Percentiles rank a stretch among this genome's conserved stretches.
These are phyloP conservation scores for Phytophthora macrochlamydospora DNA, from an alignment of 352 stramenopile species.

Conservation along the genomic window DNA sequence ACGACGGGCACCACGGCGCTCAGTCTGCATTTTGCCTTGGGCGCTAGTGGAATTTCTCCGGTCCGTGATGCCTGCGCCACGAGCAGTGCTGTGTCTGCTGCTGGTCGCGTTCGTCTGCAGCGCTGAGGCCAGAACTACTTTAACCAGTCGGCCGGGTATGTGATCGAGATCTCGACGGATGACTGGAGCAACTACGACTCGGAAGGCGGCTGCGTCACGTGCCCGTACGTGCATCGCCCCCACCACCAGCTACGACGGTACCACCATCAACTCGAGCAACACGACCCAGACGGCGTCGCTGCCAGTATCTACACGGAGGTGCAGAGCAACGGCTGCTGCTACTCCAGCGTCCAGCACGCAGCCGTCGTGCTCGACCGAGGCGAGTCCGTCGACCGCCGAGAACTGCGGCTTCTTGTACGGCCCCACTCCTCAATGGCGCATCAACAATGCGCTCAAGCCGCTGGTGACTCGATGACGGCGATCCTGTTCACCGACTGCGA, in stretches of 20 bases:
- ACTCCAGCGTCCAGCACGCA: conserved; percentile 59
- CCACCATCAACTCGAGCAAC: conserved; percentile 84
- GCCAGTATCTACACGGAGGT: conserved; percentile 76
- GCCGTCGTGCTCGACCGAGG: conserved; percentile 66
- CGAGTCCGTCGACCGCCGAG: conserved; percentile 63
- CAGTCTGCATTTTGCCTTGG: no score
- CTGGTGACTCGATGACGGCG: conserved; percentile 54
- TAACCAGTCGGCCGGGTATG: conserved; percentile 73
- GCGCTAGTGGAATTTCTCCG: no score
- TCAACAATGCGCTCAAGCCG: conserved; percentile 64
- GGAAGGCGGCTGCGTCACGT: conserved; percentile 85
- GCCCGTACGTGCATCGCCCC: conserved; percentile 84
- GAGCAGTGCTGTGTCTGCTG: conserved; percentile 11
- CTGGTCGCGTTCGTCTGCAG: conserved; percentile 20
- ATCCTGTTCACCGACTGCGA: conserved; percentile 87
- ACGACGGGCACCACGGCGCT: no score
- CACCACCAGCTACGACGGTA: conserved; percentile 71
- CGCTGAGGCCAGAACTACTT: conserved; percentile 45
- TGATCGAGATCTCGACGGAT: conserved; percentile 69
- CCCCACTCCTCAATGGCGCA: conserved; percentile 85
- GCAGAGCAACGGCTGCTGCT: conserved; percentile 83
- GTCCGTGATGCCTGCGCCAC: no score
- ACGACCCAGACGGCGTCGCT: conserved; percentile 69
- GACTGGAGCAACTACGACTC: conserved; percentile 86
- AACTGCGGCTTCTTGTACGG: conserved; percentile 86